Percentiles rank a stretch among this genome's conserved stretches.
phyloP scores from a whole-genome alignment of 371 early-diverging fungal genomes.

The Zancudomyces culisetae region DNA sequence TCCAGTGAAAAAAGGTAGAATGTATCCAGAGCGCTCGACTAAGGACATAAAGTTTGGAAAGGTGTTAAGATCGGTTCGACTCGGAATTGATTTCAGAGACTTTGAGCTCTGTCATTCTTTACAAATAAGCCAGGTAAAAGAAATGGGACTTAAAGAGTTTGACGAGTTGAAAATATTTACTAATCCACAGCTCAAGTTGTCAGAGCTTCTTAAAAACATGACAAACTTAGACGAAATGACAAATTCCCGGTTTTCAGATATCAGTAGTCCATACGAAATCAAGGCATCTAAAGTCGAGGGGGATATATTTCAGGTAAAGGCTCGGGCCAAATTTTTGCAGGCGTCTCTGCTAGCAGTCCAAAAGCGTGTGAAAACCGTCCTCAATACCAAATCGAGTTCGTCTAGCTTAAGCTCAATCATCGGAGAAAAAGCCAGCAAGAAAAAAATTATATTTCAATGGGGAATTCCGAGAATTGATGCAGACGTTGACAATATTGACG shows the following conservation, averaged over 20 bases:
- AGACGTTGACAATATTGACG: slow-evolving; percentile 24
- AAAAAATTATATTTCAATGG: slow-evolving; percentile 18
- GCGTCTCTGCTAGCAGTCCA: neutral
- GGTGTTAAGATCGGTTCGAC: slow-evolving; percentile 18
- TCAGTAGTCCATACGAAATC: neutral
- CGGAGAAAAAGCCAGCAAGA: neutral
- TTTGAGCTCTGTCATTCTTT: slow-evolving; percentile 23
- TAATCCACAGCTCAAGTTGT: neutral
- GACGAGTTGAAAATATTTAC: slow-evolving; percentile 4
- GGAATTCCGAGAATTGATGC: slow-evolving; percentile 22
- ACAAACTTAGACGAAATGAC: neutral
- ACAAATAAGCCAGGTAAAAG: slow-evolving; percentile 23
- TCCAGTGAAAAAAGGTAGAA: slow-evolving; percentile 21
- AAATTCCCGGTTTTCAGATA: neutral
- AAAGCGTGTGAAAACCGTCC: neutral
- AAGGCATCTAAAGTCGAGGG: slow-evolving; percentile 1
- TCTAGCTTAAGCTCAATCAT: neutral
- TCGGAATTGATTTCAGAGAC: slow-evolving; percentile 17
- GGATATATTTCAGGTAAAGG: neutral
- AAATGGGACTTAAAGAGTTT: slow-evolving; percentile 18
- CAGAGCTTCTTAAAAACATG: neutral
- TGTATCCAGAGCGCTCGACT: slow-evolving; percentile 21
- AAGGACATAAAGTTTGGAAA: slow-evolving; percentile 25
- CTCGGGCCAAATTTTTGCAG: neutral
- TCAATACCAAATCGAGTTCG: neutral